Conservation (phyloP, 2,329 filamentous ascomycete genomes). For the Rugonectria rugulosa region DNA sequence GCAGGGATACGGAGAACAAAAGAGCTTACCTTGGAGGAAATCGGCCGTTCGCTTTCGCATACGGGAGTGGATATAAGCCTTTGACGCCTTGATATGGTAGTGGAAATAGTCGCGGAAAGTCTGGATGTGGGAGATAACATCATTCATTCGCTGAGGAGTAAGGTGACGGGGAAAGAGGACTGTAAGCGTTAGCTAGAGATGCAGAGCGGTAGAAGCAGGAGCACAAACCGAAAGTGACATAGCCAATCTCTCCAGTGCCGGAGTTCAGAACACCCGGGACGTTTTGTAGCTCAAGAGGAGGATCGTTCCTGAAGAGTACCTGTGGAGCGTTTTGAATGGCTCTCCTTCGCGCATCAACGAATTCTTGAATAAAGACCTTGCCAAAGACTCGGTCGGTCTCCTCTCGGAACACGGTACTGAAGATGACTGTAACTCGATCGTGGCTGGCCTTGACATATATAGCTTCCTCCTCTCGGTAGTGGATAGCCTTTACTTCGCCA, state of each 20-base stretch:
- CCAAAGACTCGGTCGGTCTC: slow-evolving; percentile 98
- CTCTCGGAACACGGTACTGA: slow-evolving; percentile 97
- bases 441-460: slow-evolving; percentile 98
- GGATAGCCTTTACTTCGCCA: slow-evolving; percentile 92
- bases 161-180: slow-evolving; percentile 97
- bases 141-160: slow-evolving; percentile 85
- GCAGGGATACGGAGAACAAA: not conserved
- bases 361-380: slow-evolving; percentile 98
- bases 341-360: slow-evolving; percentile 92
- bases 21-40: slow-evolving; percentile 87
- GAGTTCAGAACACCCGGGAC: slow-evolving; percentile 82
- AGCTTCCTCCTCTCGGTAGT: slow-evolving; percentile 98
- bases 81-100: slow-evolving; percentile 99
- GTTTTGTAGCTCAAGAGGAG: slow-evolving; percentile 87
- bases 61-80: slow-evolving; percentile 97
- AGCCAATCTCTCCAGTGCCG: slow-evolving; percentile 87
- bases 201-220: not conserved
- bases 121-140: slow-evolving; percentile 98
- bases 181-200: slow-evolving; percentile 46
- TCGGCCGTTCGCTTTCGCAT: slow-evolving; percentile 98
- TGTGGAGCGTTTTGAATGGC: slow-evolving; percentile 98
- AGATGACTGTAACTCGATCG: slow-evolving; percentile 98
- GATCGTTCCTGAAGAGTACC: slow-evolving; percentile 94
- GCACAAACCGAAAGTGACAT: slow-evolving; percentile 89
- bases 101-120: slow-evolving; percentile 99